Percentiles rank a stretch among this genome's conserved stretches.
phyloP scores from a whole-genome alignment of 352 stramenopile genomes.

The Globisporangium okanoganense region DNA sequence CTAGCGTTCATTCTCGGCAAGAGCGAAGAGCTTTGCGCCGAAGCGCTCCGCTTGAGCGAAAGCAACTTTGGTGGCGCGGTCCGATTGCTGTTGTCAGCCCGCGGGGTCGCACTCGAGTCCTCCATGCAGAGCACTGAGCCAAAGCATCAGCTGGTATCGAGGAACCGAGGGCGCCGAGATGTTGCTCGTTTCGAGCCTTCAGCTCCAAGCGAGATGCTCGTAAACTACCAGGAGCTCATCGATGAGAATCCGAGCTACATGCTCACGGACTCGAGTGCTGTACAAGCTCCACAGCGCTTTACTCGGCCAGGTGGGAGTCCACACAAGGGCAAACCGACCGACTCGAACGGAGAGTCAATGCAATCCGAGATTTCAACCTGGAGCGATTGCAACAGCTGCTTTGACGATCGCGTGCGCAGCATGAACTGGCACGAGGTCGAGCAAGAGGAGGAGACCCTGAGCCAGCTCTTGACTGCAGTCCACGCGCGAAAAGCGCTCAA shows the following conservation, averaged over 20 bases:
- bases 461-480: constrained; percentile 53
- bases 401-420: constrained; percentile 53
- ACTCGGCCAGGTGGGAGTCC: constrained; percentile 35
- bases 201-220: constrained; percentile 9
- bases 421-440: constrained; percentile 68
- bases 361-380: constrained; percentile 52
- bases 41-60: constrained; percentile 49
- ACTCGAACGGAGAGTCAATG: constrained; percentile 16
- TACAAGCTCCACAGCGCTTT: constrained; percentile 18
- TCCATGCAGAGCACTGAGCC: neutral
- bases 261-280: constrained; percentile 55
- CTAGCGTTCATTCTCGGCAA: constrained; percentile 48
- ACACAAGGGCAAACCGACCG: constrained; percentile 33
- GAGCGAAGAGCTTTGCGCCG: constrained; percentile 44
- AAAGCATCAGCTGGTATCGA: neutral
- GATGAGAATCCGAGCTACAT: constrained; percentile 82
- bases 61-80: constrained; percentile 50
- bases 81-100: constrained; percentile 47
- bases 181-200: neutral
- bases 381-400: constrained; percentile 59
- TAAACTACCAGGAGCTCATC: constrained; percentile 64
- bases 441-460: constrained; percentile 55
- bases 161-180: neutral
- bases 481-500: constrained; percentile 63
- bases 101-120: constrained; percentile 30